Base-by-base conservation (phyloP, 257 asterid genomes). In the Solanum paucissectum region DNA sequence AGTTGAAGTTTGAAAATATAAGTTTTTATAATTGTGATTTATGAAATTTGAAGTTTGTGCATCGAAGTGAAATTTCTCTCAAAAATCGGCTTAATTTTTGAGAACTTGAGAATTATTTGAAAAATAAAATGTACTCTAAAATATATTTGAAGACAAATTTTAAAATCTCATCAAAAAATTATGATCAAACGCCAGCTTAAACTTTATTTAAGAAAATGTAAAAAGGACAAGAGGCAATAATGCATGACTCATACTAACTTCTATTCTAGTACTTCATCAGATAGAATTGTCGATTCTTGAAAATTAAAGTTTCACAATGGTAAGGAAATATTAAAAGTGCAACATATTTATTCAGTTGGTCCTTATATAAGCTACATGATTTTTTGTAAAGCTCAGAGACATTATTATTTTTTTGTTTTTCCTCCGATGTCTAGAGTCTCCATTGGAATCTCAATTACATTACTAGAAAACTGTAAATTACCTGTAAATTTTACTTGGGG, bases 261-360 rank as follows among this genome's bases (percentile, higher is more conserved):
- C 62, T 34, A 71, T 55, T 34, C 87, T 6, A 34, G 76, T 60
- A 55, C 85, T 46, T 81, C 42, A 81, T 46, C 42, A 29, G 29
- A 46, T 81, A 81, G 68, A 81, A 29, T 81, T 29, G 42, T 29
- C 85, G 9, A 29, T 81, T 81, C 85, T 81, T 81, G 85, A 46
- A 52, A 52, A 81, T 32, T 32, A 4, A 81, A 16, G 10, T 23
- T 49, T 81, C 42, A 81, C 29, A 46, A 18, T 81, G 68, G 68
- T 81, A 46, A 29, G 29, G 85, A 81, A 81, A 81, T 46, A 44
- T 81, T 40, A 46, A 46, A 27, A 44, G 85, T 81, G 29, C 42
- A 46, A 29, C 25, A 27, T 13, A n/a, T 46, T 46, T 18, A 29
- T 81, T 81, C 85, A 81, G 85, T 81, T 81, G 68, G 85, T 29